These are phyloP conservation scores for Psilocybe mexicana DNA, from an alignment of 1,284 basidiomycete species.

Conservation along the genomic window DNA sequence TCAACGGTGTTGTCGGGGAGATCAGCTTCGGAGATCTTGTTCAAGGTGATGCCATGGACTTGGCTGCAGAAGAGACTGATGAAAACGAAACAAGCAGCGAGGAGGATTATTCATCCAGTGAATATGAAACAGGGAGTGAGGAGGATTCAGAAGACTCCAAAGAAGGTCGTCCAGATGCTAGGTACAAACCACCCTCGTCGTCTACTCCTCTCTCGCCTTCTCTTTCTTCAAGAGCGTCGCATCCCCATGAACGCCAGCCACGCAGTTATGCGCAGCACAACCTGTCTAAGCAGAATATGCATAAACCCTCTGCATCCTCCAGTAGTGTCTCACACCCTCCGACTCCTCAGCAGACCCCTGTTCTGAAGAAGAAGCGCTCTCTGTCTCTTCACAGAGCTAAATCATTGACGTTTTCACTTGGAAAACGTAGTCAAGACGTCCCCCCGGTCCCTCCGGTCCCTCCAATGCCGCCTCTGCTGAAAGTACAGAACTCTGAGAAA, in stretches of 20 bases:
- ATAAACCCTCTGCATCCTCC: slow-evolving; percentile 4
- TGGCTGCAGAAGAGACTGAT: slow-evolving; percentile 79
- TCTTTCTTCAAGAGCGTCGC: neutral
- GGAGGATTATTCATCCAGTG: slow-evolving; percentile 37
- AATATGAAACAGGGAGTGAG: slow-evolving; percentile 41
- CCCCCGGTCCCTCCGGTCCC: slow-evolving; percentile 44
- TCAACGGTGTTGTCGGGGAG: slow-evolving; percentile 78
- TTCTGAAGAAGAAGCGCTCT: slow-evolving; percentile 34
- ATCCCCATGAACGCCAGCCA: slow-evolving; percentile 7
- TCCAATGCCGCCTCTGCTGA: slow-evolving; percentile 9
- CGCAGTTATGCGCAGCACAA: neutral
- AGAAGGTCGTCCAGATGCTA: slow-evolving; percentile 19
- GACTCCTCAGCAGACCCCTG: slow-evolving; percentile 9
- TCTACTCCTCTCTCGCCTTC: slow-evolving; percentile 3
- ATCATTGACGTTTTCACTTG: slow-evolving; percentile 37
- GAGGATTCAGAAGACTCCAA: slow-evolving; percentile 35
- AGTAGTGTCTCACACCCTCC: slow-evolving; percentile 11
- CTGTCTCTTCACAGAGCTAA: slow-evolving; percentile 46
- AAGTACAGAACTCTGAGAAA: neutral
- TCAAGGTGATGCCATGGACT: slow-evolving; percentile 74
- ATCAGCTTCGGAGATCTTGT: slow-evolving; percentile 80
- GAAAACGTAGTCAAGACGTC: slow-evolving; percentile 31
- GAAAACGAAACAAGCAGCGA: slow-evolving; percentile 38
- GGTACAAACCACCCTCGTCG: slow-evolving; percentile 9
- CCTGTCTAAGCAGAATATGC: neutral